Evolutionary conservation across 345 rosid species (phyloP), one percentile per base, ranked within the genome.

Genomic region (Erodium maritimum): DNA sequence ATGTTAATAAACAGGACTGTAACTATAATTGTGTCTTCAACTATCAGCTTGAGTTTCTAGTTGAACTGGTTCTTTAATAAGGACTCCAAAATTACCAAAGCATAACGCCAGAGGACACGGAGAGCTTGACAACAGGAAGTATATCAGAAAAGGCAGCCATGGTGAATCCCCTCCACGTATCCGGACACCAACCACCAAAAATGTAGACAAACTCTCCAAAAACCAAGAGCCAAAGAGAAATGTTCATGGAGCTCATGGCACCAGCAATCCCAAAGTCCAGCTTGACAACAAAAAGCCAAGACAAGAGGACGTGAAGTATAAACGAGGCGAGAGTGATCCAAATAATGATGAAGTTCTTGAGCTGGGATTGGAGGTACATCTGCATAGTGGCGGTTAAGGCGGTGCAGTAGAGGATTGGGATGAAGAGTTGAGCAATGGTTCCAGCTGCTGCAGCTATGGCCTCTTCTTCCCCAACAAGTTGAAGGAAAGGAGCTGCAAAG

Each of bases 321-420:
- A 73, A 62, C 0, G 68, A 52, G 0, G 5, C 67, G 0, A 34
- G 19, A 37, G 73, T 52, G 16, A 68, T 24, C 69, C 70, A 68
- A 11, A 65, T 70, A 19, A 73, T 54, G 19, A 73, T 33, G 29
- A 18, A 17, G 64, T 68, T 73, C 59, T 63, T 65, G 19, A 61
- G 69, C 33, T 73, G 77, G 25, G 70, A 64, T 46, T 68, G 73
- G 19, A 73, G 62, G 67, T 34, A 73, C 77, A 57, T 73, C 20
- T 69, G 72, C 33, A 73, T 57, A 0, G 77, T 58, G 58, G 65
- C 10, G 46, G 57, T 57, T n/a, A 75, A 61, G 21, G 62, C 71
- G 8, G 56, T 58, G 34, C 24, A 37, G 60, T 71, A 75, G 53
- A 68, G 46, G 1, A 75, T 2, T 0, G 80, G 80, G 21, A 75